phyloP scores from a whole-genome alignment of 768 basidiomycete species.

The Phylloporus rhodoxanthus region DNA sequence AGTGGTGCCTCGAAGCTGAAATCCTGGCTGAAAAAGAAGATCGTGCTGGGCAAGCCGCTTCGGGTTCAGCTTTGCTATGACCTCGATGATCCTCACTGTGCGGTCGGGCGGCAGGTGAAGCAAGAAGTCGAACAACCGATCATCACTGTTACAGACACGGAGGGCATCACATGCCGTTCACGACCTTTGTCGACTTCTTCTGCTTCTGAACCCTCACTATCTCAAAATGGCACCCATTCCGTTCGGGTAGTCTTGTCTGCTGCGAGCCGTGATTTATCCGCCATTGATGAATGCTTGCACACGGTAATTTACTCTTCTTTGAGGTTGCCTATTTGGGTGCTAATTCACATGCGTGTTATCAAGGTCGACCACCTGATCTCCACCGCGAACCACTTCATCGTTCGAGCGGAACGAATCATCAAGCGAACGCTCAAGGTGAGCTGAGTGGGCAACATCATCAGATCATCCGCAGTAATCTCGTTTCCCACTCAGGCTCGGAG shows the following conservation, averaged over 20 bases:
- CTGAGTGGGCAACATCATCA: not conserved
- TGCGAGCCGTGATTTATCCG: slow-evolving; percentile 50
- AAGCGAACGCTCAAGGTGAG: slow-evolving; percentile 51
- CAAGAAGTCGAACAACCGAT: slow-evolving; percentile 14
- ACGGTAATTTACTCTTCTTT: slow-evolving; percentile 38
- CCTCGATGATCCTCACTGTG: slow-evolving; percentile 36
- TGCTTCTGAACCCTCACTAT: slow-evolving; percentile 11
- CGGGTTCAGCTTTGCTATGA: slow-evolving; percentile 38
- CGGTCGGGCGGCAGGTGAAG: slow-evolving; percentile 36
- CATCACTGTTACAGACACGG: slow-evolving; percentile 21
- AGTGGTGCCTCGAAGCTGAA: slow-evolving; percentile 47
- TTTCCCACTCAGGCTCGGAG: slow-evolving; percentile 42
- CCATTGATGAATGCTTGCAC: slow-evolving; percentile 48
- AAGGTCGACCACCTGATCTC: slow-evolving; percentile 56
- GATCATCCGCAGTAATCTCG: slow-evolving; percentile 2
- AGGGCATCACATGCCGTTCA: slow-evolving; percentile 18
- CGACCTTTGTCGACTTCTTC: slow-evolving; percentile 3
- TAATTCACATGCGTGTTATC: slow-evolving; percentile 1
- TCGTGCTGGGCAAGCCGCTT: slow-evolving; percentile 35
- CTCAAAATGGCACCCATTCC: slow-evolving; percentile 38
- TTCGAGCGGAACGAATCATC: slow-evolving; percentile 52
- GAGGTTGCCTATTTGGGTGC: slow-evolving; percentile 4
- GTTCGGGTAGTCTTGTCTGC: slow-evolving; percentile 46
- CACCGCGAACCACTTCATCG: slow-evolving; percentile 49
- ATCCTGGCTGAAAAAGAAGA: slow-evolving; percentile 60